These are phyloP conservation scores for Domatiomyces globalis DNA, from an alignment of 2,329 filamentous ascomycete genomes.

Conservation along the genomic window DNA sequence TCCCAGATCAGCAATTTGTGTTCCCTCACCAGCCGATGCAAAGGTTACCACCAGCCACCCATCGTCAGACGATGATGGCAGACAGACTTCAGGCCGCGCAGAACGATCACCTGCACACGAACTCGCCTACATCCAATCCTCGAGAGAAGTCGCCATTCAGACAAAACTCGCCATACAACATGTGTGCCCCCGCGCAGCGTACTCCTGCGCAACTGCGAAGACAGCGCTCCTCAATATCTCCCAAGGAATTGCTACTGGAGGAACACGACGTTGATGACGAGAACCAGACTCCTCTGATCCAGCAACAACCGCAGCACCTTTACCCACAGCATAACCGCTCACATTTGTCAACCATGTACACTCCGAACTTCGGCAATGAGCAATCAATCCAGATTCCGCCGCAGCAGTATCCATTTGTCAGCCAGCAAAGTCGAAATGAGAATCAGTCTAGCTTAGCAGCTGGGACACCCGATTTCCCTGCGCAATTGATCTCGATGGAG, in stretches of 20 bases:
- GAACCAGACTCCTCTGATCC: conserved; percentile 57
- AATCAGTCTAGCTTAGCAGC: conserved; percentile 25
- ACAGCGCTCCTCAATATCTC: conserved; percentile 76
- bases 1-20: conserved; percentile 49
- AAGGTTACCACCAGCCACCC: conserved; percentile 29
- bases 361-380: conserved; percentile 13
- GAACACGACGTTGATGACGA: conserved; percentile 58
- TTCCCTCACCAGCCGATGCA: conserved; percentile 21
- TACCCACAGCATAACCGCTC: background rate
- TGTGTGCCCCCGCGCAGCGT: conserved; percentile 27
- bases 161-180: conserved; percentile 49
- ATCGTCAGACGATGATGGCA: conserved; percentile 50
- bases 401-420: conserved; percentile 18
- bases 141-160: conserved; percentile 72
- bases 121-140: conserved; percentile 39
- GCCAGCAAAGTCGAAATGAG: conserved; percentile 17
- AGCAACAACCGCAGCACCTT: conserved; percentile 31
- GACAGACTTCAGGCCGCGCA: conserved; percentile 69
- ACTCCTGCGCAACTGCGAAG: conserved; percentile 26
- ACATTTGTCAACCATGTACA: conserved; percentile 23
- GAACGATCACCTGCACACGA: conserved; percentile 51
- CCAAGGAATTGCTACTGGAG: conserved; percentile 79
- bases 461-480: conserved; percentile 43
- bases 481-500: conserved; percentile 47
- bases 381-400: conserved; percentile 14